Evolutionary conservation across 2,329 filamentous ascomycete genomes (phyloP).

Genomic region (Gnomoniopsis smithogilvyi): DNA sequence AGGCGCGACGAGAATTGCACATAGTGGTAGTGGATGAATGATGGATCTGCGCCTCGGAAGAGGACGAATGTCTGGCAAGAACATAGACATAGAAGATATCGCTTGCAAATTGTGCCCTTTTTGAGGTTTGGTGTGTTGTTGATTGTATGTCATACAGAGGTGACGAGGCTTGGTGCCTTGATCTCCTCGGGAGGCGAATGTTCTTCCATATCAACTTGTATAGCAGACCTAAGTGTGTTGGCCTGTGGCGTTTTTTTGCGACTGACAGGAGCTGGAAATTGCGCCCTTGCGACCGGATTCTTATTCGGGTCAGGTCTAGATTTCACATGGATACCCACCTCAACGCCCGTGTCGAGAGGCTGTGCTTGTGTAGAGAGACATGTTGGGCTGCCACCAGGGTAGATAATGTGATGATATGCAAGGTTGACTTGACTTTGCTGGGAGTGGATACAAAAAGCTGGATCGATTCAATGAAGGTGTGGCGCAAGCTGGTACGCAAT

Average conservation of each 20-base stretch:
- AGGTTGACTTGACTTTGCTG: too few relatives aligned
- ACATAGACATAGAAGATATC: conserved; percentile 18
- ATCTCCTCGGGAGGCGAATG: too few relatives aligned
- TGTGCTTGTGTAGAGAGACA: too few relatives aligned
- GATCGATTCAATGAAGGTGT: background rate
- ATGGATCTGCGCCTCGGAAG: background rate
- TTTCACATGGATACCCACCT: background rate
- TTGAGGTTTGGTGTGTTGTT: background rate
- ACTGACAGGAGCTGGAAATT: too few relatives aligned
- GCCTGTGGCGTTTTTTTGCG: too few relatives aligned
- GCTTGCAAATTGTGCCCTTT: background rate
- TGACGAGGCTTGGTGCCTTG: background rate
- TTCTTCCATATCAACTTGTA: too few relatives aligned
- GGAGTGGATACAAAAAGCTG: too few relatives aligned
- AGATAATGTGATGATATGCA: too few relatives aligned
- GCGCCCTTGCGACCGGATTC: too few relatives aligned
- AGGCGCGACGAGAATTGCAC: background rate
- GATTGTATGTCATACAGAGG: too few relatives aligned
- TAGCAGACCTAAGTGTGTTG: too few relatives aligned
- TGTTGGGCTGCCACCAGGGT: too few relatives aligned
- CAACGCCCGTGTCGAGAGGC: background rate
- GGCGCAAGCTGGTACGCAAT: conserved; percentile 1
- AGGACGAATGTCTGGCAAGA: conserved; percentile 4
- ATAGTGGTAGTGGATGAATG: background rate
- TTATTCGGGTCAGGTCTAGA: background rate